These are phyloP conservation scores for Cymbopogon citratus DNA, from an alignment of 176 grass and related monocot species.

Conservation along the genomic window DNA sequence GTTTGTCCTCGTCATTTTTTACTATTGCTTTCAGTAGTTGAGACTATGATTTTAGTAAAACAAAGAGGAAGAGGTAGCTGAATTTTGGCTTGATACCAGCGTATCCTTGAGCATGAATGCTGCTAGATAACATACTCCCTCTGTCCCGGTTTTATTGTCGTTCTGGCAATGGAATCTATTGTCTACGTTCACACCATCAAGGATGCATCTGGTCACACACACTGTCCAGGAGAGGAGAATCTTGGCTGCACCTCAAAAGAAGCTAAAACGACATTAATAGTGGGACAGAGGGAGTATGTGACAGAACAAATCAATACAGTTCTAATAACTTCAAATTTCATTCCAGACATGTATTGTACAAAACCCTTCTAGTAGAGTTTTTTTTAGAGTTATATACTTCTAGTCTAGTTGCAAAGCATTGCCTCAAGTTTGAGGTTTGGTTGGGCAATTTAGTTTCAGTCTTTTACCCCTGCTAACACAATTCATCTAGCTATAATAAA, in stretches of 20 bases:
- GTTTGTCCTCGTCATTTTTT: background rate
- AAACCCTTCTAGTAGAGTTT: background rate
- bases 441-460: background rate
- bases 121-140: background rate
- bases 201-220: too few species aligned
- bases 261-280: too few species aligned
- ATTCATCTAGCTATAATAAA: background rate
- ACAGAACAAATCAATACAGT: background rate
- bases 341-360: background rate
- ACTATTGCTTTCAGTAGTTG: background rate
- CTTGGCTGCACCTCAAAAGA: too few species aligned
- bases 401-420: background rate
- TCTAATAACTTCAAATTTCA: background rate
- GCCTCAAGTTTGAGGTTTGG: background rate
- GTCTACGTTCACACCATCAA: too few species aligned
- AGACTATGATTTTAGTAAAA: background rate
- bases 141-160: too few species aligned
- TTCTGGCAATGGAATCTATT: too few species aligned
- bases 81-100: background rate
- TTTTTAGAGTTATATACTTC: background rate
- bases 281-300: too few species aligned
- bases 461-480: background rate
- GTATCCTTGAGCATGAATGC: background rate
- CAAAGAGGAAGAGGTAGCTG: background rate
- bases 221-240: too few species aligned